Evolutionary conservation across 148 eudicot species (phyloP).

Genomic region (Rhododendron kiyosumense): DNA sequence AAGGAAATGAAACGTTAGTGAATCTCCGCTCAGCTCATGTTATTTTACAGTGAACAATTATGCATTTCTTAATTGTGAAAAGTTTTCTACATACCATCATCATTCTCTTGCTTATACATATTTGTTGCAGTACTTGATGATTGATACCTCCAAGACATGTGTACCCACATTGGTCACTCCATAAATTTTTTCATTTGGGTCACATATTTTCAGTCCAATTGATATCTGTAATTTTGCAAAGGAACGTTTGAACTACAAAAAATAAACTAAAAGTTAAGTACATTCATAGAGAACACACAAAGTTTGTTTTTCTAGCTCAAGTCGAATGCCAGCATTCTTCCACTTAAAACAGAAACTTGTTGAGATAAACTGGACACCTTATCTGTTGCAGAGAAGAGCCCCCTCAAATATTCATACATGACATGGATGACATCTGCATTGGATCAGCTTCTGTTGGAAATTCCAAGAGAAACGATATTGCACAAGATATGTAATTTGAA

Average conservation of each 20-base stretch:
- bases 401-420: neutral
- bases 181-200: neutral
- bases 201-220: neutral
- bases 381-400: neutral
- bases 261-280: no score
- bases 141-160: neutral
- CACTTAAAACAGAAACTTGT: neutral
- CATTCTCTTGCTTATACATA: neutral
- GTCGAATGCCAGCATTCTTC: neutral
- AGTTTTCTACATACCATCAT: neutral
- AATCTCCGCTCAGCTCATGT: neutral
- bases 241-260: no score
- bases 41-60: neutral
- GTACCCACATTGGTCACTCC: neutral
- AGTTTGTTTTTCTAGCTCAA: neutral
- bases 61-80: neutral
- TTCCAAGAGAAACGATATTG: neutral
- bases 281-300: no score
- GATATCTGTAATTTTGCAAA: no score
- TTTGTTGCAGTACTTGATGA: neutral
- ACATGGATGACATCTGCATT: neutral
- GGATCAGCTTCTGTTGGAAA: neutral
- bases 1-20: slow-evolving; percentile 76
- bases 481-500: neutral
- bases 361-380: neutral